Percentiles rank a stretch among this genome's conserved stretches.
These are phyloP conservation scores for Adenanthera pavonina DNA, from an alignment of 306 rosid genomes.

Conservation along the genomic window DNA sequence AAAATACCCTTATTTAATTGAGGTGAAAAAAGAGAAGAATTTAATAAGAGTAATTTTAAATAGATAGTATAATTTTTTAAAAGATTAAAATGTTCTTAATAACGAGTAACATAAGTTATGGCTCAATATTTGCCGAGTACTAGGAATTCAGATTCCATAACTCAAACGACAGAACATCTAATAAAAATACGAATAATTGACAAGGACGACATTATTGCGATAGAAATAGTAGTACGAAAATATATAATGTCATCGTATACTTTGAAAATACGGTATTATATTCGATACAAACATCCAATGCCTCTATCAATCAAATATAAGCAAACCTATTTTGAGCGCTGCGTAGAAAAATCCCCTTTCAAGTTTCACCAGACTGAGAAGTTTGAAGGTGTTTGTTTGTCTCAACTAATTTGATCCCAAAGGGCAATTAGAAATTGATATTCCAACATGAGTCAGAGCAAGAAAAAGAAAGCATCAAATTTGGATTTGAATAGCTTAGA, in stretches of 20 bases:
- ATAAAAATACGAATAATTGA: neutral
- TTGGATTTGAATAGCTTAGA: slow-evolving; percentile 16
- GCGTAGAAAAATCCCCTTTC: slow-evolving; percentile 20
- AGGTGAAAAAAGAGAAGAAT: too few species aligned
- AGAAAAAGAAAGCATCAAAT: neutral
- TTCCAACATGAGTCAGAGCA: slow-evolving; percentile 23
- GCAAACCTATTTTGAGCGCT: neutral
- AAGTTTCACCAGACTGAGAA: neutral
- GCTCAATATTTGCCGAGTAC: neutral
- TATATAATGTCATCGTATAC: neutral
- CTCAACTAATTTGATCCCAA: slow-evolving; percentile 22
- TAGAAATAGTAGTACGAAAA: too few species aligned
- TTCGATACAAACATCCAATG: neutral
- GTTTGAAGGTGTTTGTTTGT: slow-evolving; percentile 30
- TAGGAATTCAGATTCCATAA: neutral
- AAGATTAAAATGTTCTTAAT: too few species aligned
- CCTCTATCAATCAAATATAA: neutral
- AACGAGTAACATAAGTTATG: too few species aligned
- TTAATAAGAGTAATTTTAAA: too few species aligned
- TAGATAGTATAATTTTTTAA: too few species aligned
- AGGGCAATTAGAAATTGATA: slow-evolving; percentile 28
- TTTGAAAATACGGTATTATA: neutral
- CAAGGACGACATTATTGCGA: neutral
- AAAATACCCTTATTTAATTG: too few species aligned
- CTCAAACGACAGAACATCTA: neutral